Base-by-base conservation (phyloP, 2,329 filamentous ascomycete species). In the Fusarium equiseti region DNA sequence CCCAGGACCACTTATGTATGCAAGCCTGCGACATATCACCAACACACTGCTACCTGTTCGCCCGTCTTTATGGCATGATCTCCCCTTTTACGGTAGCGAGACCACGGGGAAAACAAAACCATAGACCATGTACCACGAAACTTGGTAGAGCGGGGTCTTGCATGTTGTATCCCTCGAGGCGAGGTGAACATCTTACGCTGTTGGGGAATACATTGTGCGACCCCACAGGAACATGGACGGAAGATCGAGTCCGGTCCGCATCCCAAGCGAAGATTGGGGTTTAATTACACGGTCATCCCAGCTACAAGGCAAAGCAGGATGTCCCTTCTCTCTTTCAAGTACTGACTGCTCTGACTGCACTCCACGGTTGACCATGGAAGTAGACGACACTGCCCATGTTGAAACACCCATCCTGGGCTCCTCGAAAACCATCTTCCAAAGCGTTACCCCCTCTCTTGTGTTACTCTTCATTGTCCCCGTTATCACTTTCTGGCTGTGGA, bases 401-500 rank as follows among this genome's bases (percentile, higher is more conserved):
- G 15, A 10, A 35, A n/a, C 26, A 8, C 26, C 26, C 10, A n/a
- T 29, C 3, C 10, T 9, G 26, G 12, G 11, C 5, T 9, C 42
- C 10, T 5, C n/a, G 18, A 16, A 9, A 6, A 10, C 10, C 16
- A 5, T 11, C 4, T 27, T 57, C 13, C 31, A 40, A 18, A 48
- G 26, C n/a, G 8, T 20, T 9, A n/a, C 43, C 11, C 44, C 55
- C 13, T 49, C 42, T 18, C 16, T 61, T 12, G 35, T 56, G 15
- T 35, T 66, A 22, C 50, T 61, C n/a, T 15, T 66, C 46, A 29
- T 65, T 5, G n/a, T 66, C 5, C 42, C 65, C 15, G n/a, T 58
- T 26, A 43, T 51, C 31, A 57, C 65, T 2, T 26, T 59, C 4
- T 59, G 20, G 5, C 16, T 73, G 5, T 74, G 66, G 71, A 55